These are phyloP conservation scores for Quercus rubra DNA, from an alignment of 306 rosid species.

Conservation along the genomic window DNA sequence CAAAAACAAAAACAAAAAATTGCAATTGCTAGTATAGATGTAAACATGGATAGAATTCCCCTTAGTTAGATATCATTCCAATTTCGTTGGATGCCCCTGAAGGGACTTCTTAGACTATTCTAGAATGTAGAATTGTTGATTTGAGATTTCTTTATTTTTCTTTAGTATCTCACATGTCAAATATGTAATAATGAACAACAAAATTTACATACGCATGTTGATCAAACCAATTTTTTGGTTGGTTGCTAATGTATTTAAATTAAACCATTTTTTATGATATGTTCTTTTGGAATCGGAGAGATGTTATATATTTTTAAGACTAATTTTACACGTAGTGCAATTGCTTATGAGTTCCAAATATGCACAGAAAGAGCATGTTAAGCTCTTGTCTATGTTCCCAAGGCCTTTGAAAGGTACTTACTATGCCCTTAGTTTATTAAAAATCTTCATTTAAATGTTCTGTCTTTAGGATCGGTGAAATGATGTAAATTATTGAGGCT, in stretches of 20 bases:
- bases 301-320: not conserved
- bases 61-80: not conserved
- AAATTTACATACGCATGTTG: not conserved
- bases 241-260: too few species aligned
- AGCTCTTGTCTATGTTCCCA: conserved; percentile 57
- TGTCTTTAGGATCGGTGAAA: not conserved
- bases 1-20: not conserved
- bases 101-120: too few species aligned
- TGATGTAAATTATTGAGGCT: not conserved
- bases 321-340: not conserved
- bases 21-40: not conserved
- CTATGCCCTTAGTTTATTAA: not conserved
- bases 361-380: conserved; percentile 61
- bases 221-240: not conserved
- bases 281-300: not conserved
- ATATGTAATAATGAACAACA: not conserved
- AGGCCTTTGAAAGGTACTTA: conserved; percentile 56
- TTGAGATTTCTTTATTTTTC: not conserved
- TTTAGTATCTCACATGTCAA: not conserved
- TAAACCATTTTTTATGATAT: not conserved
- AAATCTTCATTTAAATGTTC: not conserved
- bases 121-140: not conserved
- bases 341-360: conserved; percentile 21
- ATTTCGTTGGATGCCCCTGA: too few species aligned
- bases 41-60: not conserved